Conservation (phyloP, 2,329 filamentous ascomycete genomes). For the Talaromyces sp. region DNA sequence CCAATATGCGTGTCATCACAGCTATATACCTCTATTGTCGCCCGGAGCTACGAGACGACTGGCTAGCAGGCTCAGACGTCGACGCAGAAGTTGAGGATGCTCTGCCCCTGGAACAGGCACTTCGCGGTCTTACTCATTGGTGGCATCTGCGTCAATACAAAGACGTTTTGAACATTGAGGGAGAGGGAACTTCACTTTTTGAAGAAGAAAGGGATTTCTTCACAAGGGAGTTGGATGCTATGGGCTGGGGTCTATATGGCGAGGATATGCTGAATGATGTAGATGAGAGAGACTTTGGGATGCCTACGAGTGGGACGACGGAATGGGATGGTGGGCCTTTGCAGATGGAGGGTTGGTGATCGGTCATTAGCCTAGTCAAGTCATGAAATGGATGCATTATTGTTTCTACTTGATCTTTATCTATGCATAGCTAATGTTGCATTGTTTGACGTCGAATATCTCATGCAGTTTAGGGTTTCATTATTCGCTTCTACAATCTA, state of each 20-base stretch:
- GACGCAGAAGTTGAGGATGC: constrained; percentile 93
- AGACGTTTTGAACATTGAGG: constrained; percentile 61
- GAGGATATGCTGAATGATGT: constrained; percentile 33
- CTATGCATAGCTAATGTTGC: not conserved
- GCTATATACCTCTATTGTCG: constrained; percentile 92
- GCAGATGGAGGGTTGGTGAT: constrained; percentile 35
- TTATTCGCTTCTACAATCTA: not conserved
- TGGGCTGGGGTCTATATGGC: constrained; percentile 52
- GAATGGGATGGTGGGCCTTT: constrained; percentile 39
- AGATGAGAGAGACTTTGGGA: constrained; percentile 27
- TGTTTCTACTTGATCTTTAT: not conserved
- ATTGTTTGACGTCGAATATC: not conserved
- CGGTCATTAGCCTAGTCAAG: not conserved
- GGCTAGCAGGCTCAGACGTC: constrained; percentile 83
- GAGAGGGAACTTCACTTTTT: constrained; percentile 53
- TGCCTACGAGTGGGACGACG: constrained; percentile 29
- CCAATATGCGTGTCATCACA: constrained; percentile 98
- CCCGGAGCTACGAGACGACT: constrained; percentile 90
- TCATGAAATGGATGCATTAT: not conserved
- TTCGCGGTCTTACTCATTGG: constrained; percentile 90
- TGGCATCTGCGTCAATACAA: constrained; percentile 82
- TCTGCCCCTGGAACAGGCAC: constrained; percentile 83
- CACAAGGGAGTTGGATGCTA: constrained; percentile 69
- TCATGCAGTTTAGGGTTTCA: not conserved
- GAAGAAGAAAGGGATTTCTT: constrained; percentile 78